These are phyloP conservation scores for Apiotrichum veenhuisii DNA, from an alignment of 1,284 basidiomycete genomes.

Conservation along the genomic window DNA sequence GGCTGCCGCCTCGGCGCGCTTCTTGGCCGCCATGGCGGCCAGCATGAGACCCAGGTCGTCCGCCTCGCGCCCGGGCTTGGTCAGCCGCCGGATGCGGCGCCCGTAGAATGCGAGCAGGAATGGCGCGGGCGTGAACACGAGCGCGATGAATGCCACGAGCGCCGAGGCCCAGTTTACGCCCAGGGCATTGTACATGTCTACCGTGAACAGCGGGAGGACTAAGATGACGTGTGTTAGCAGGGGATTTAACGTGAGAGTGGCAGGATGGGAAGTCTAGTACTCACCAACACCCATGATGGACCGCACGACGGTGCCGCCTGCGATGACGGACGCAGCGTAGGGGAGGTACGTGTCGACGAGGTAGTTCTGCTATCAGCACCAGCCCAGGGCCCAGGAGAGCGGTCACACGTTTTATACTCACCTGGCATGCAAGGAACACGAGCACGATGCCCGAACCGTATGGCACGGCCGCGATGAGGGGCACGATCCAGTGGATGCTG, in stretches of 20 bases:
- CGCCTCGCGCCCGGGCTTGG: conserved; percentile 22
- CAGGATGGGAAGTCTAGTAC: background rate
- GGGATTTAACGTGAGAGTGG: too few species aligned
- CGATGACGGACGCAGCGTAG: conserved; percentile 58
- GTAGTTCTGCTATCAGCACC: conserved; percentile 47
- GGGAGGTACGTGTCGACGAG: conserved; percentile 60
- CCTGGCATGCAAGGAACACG: conserved; percentile 29
- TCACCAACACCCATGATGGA: conserved; percentile 56
- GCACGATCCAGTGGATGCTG: conserved; percentile 59
- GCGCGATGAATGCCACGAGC: conserved; percentile 59
- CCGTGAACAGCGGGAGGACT: conserved; percentile 58
- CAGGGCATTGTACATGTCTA: conserved; percentile 57
- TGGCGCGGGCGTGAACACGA: conserved; percentile 58
- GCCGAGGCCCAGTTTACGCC: conserved; percentile 58
- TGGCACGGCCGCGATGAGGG: conserved; percentile 59
- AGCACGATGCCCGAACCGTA: conserved; percentile 53
- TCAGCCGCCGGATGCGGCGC: conserved; percentile 19
- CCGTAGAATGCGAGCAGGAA: conserved; percentile 31
- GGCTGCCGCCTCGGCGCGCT: background rate
- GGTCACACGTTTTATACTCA: background rate
- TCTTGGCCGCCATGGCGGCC: background rate
- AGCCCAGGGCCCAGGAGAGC: background rate
- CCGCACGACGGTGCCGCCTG: conserved; percentile 65
- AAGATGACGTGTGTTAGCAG: too few species aligned
- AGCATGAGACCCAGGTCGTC: conserved; percentile 14